Base-by-base conservation (phyloP, 805 yeast genomes). In the Cephaloascus albidus region DNA sequence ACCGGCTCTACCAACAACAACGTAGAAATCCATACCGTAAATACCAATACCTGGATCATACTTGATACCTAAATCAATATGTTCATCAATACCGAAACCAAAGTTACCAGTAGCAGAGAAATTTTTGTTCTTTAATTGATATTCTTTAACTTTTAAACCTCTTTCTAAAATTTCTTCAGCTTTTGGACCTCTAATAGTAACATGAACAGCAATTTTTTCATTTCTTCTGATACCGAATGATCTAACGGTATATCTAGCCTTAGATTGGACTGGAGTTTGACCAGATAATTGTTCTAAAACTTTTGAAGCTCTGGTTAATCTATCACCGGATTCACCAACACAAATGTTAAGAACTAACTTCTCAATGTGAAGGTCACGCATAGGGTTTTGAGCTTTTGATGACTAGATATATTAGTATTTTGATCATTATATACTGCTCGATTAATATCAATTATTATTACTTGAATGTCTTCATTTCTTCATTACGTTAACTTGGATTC, bases 261-360 rank as follows among this genome's bases (percentile, higher is more conserved):
- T 93, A 61, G 97, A 89, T 74, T 86, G 96, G 61, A 93, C 98
- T 71, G 98, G 98, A 63, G 98, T 93, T 79, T 93, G 98, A 89
- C 98, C 98, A 59, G 97, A 90, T 63, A 93, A 85, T 80, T 93
- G 98, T 79, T 93, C 98, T 68, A 93, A 81, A 64, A 93, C 98
- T 82, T 93, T 93, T 68, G 98, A 93, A 61, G 98, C 98, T 85
- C 98, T 90, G 79, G 98, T 93, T 73, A 93, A 87, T 84, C 97
- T 85, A 76, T 93, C 98, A 81, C 98, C 98, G 74, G 97, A 89
- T 78, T 93, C 98, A 79, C 98, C 98, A 73, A 93, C 98, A 75
- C 95, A 89, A 77, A 93, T 93, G 93, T 93, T 93, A 74, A 93
- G 85, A 74, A 93, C 97, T 74, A 93, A 84, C 78, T 93, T 93